Evolutionary conservation across 2,329 filamentous ascomycete species (phyloP).

Genomic region (Aspergillus neotritici): DNA sequence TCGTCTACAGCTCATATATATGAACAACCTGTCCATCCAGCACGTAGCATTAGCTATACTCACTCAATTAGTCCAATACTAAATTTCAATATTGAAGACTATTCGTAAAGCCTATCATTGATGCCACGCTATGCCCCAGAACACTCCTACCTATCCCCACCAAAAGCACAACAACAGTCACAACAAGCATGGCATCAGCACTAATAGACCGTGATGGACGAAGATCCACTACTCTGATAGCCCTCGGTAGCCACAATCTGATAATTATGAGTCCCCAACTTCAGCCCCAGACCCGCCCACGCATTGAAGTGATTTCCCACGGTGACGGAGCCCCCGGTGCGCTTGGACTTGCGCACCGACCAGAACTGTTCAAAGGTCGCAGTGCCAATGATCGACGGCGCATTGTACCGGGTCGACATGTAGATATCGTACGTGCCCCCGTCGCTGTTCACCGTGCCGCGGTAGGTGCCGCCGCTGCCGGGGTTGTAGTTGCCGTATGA

Average conservation of each 20-base stretch:
- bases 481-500: conserved; percentile 32
- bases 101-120: too few relatives aligned
- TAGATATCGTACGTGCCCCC: conserved; percentile 36
- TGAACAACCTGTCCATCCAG: too few relatives aligned
- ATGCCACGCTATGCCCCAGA: too few relatives aligned
- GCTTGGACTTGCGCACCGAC: conserved; percentile 35
- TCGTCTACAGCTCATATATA: too few relatives aligned
- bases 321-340: conserved; percentile 32
- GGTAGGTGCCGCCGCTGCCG: conserved; percentile 20
- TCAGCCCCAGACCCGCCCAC: conserved; percentile 29
- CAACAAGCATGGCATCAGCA: too few relatives aligned
- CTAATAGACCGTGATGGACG: conserved; percentile 33
- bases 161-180: too few relatives aligned
- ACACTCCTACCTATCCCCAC: too few relatives aligned
- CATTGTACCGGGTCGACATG: conserved; percentile 32
- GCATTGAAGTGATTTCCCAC: conserved; percentile 35
- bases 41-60: too few relatives aligned
- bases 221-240: conserved; percentile 37
- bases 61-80: too few relatives aligned
- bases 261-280: conserved; percentile 33
- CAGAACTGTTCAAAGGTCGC: conserved; percentile 41
- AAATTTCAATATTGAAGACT: too few relatives aligned
- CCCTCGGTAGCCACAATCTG: conserved; percentile 42
- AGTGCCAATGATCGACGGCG: conserved; percentile 38
- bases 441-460: conserved; percentile 34